Evolutionary conservation across 371 early-diverging fungal genomes (phyloP), one percentile per base, ranked within the genome.

Genomic region (Mucor indicus): DNA sequence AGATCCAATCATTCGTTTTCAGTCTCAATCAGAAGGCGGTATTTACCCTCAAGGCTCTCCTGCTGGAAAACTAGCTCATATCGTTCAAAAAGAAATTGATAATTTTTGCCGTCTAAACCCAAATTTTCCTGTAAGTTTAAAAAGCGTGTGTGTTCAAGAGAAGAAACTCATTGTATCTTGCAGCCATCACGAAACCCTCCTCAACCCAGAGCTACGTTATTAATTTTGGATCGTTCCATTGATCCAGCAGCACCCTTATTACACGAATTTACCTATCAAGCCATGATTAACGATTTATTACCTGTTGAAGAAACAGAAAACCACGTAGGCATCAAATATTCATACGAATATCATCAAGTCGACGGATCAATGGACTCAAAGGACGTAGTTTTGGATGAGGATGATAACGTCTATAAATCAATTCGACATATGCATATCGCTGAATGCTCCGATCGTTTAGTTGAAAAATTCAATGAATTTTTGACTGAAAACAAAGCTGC

Each of bases 241-340:
- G 98, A 98, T 65, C 66, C 84, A 33, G 64, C 78, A 17, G 82
- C 93, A n/a, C 96, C 98, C 3, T 62, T 96, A 15, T 56, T 97
- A 13, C 98, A 97, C 62, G 92, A 95, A 61, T 92, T 98, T 48
- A 91, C 95, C 0, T 97, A 95, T 57, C 95, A 97, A 64, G 94
- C 96, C 7, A 91, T 95, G 87, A 85, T 86, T 11, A 86, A 91
- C 44, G 98, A 98, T 55, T 61, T 95, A 21, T 51, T 94, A 17
- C 75, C 79, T 1, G 81, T 95, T 5, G 81, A 87, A 50, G 47
- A 57, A 16, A 69, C 62, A 1, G 78, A 85, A 19, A 61, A 67
- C 40, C 83, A 85, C 10, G 77, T 72, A 12, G 75, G 69, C 6
- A 50, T 75, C 22, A 77, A 72, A 30, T 92, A 87, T 57, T 68